Percentiles rank a stretch among this genome's conserved stretches.
Conservation (phyloP, 2,329 filamentous ascomycete genomes). For the Dactylellina sp. region DNA sequence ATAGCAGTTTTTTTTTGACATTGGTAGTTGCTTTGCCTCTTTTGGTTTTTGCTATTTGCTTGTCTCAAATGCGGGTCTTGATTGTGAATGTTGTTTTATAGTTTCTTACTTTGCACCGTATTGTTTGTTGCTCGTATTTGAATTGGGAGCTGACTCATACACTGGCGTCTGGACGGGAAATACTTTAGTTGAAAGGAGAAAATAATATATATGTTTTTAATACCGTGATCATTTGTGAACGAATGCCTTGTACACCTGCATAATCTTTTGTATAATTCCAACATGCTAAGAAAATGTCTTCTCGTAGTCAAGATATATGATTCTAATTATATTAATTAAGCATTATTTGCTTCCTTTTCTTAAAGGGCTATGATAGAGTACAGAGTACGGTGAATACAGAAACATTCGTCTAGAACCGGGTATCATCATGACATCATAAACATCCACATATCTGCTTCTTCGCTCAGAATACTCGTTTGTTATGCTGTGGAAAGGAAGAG, state of each 20-base stretch:
- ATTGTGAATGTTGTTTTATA: slow-evolving; percentile 8
- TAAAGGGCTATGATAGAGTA: too few relatives aligned
- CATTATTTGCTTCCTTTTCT: not conserved
- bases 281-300: too few relatives aligned
- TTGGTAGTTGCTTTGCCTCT: slow-evolving; percentile 4
- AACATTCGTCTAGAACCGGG: not conserved
- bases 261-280: too few relatives aligned
- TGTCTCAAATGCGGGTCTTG: slow-evolving; percentile 56
- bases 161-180: slow-evolving; percentile 45
- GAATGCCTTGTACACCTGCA: too few relatives aligned
- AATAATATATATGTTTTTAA: slow-evolving; percentile 13
- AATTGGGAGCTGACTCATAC: slow-evolving; percentile 16
- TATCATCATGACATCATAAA: slow-evolving; percentile 2
- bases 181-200: slow-evolving; percentile 22
- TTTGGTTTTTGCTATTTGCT: slow-evolving; percentile 32
- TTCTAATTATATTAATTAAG: slow-evolving; percentile 2
- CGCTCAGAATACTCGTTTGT: not conserved
- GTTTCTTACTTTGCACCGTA: slow-evolving; percentile 10
- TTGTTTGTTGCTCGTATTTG: slow-evolving; percentile 18
- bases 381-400: too few relatives aligned
- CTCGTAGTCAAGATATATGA: too few relatives aligned
- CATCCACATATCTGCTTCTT: not conserved
- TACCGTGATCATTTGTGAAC: too few relatives aligned
- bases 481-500: not conserved
- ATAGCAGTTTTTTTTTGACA: not conserved